Conservation (phyloP, 2,329 filamentous ascomycete genomes). For the Dothistroma pini region DNA sequence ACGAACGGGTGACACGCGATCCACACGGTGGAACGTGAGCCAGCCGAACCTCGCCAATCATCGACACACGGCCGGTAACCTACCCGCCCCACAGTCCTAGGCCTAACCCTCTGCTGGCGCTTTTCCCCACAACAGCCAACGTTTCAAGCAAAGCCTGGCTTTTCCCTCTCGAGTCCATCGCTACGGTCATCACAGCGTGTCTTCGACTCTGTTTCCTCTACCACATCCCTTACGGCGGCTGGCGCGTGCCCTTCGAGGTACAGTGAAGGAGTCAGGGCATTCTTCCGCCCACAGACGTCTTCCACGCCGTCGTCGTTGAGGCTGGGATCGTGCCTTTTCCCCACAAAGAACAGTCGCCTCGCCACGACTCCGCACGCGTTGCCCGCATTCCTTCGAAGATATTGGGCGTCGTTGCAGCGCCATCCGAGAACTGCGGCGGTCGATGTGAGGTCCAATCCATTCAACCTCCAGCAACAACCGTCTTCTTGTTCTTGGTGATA, state of each 20-base stretch:
- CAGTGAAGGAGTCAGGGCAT: background rate
- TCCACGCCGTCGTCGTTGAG: background rate
- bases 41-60: conserved; percentile 22
- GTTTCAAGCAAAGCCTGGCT: conserved; percentile 13
- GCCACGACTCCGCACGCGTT: conserved; percentile 7
- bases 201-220: conserved; percentile 4
- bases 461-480: conserved; percentile 6
- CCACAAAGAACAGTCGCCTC: conserved; percentile 10
- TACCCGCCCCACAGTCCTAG: no score
- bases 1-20: conserved; percentile 16
- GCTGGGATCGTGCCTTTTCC: conserved; percentile 5
- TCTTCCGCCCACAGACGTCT: conserved; percentile 1
- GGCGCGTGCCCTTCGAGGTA: conserved; percentile 2
- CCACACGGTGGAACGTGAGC: conserved; percentile 12
- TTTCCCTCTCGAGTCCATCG: conserved; percentile 15
- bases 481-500: conserved; percentile 19
- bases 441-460: conserved; percentile 21
- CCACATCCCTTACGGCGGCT: conserved; percentile 3
- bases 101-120: conserved; percentile 14
- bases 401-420: conserved; percentile 10
- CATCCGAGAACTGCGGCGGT: conserved; percentile 7
- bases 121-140: conserved; percentile 21
- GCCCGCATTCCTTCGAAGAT: conserved; percentile 11
- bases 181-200: background rate
- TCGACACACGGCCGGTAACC: conserved; percentile 15